Evolutionary conservation across 164 flowering plant genomes (phyloP).

Genomic region (Vitis labrusca): DNA sequence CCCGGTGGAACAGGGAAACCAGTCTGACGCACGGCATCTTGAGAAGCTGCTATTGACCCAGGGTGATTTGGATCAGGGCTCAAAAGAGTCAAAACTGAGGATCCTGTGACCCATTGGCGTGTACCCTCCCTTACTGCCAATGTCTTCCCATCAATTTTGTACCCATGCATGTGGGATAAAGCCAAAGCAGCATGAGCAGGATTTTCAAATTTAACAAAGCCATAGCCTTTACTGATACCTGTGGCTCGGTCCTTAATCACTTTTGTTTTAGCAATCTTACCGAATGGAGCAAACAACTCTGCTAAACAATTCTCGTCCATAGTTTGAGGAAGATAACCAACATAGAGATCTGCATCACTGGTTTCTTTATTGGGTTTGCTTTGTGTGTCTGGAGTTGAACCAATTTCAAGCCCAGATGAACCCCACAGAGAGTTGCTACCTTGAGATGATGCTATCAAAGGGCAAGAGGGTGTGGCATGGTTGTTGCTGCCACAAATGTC

Average conservation of each 20-base stretch:
- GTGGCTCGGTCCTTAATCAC: conserved; percentile 36
- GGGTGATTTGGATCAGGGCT: conserved; percentile 10
- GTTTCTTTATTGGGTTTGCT: conserved; percentile 18
- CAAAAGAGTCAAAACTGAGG: not conserved
- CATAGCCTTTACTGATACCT: conserved; percentile 46
- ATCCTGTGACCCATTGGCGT: not conserved
- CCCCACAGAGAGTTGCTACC: conserved; percentile 1
- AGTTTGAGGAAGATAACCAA: conserved; percentile 32
- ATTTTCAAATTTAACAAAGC: conserved; percentile 40
- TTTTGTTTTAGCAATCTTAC: conserved; percentile 25
- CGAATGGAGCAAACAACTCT: conserved; percentile 44
- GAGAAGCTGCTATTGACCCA: conserved; percentile 8
- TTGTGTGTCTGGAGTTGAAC: conserved; percentile 15
- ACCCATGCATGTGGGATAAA: conserved; percentile 32
- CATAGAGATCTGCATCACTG: conserved; percentile 30
- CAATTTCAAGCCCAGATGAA: conserved; percentile 4
- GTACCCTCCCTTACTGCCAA: conserved; percentile 39
- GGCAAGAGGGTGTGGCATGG: conserved; percentile 21
- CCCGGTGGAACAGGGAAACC: conserved; percentile 27
- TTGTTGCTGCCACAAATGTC: conserved; percentile 18
- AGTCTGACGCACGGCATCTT: conserved; percentile 6
- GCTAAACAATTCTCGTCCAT: conserved; percentile 30
- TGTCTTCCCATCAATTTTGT: conserved; percentile 31
- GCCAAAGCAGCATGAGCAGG: conserved; percentile 34
- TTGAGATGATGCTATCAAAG: conserved; percentile 5